Conservation (phyloP, 1,284 basidiomycete genomes). For the Boletus holoroseus region DNA sequence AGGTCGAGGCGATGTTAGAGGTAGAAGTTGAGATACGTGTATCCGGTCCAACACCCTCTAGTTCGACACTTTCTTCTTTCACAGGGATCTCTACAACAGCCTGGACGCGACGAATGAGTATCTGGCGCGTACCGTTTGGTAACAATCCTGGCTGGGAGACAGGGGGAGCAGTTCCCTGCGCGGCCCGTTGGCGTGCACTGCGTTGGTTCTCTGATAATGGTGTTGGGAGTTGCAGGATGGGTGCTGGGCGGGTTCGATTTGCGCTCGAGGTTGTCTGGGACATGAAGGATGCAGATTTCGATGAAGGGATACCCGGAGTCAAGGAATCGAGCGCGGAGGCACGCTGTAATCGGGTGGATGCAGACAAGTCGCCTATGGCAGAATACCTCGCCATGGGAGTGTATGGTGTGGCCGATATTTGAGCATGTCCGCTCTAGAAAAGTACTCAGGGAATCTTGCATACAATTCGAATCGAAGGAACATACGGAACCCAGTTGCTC, state of each 20-base stretch:
- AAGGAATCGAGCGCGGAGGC: constrained; percentile 11
- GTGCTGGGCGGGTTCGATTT: constrained; percentile 12
- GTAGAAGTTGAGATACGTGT: constrained; percentile 10
- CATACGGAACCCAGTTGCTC: constrained; percentile 41
- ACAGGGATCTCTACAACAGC: constrained; percentile 42
- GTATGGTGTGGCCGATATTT: constrained; percentile 15
- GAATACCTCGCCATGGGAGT: constrained; percentile 26
- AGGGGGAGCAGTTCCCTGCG: constrained; percentile 8
- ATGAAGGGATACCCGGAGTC: constrained; percentile 13
- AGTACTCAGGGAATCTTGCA: constrained; percentile 13
- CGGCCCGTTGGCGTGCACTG: constrained; percentile 22
- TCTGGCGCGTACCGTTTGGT: constrained; percentile 20
- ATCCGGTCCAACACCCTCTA: constrained; percentile 16
- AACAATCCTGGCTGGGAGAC: constrained; percentile 6
- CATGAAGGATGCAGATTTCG: constrained; percentile 14
- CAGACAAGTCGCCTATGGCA: constrained; percentile 10
- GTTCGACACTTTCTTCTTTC: constrained; percentile 40
- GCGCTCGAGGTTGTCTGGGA: constrained; percentile 12
- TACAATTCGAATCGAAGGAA: constrained; percentile 18
- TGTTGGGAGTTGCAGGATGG: constrained; percentile 28
- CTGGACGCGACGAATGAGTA: constrained; percentile 41
- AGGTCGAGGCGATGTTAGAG: constrained; percentile 9
- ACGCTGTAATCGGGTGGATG: constrained; percentile 20
- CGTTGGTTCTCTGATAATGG: constrained; percentile 33
- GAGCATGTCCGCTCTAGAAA: constrained; percentile 28